phyloP scores from a whole-genome alignment of 495 filamentous ascomycete species.

The Daldinia concentrica region DNA sequence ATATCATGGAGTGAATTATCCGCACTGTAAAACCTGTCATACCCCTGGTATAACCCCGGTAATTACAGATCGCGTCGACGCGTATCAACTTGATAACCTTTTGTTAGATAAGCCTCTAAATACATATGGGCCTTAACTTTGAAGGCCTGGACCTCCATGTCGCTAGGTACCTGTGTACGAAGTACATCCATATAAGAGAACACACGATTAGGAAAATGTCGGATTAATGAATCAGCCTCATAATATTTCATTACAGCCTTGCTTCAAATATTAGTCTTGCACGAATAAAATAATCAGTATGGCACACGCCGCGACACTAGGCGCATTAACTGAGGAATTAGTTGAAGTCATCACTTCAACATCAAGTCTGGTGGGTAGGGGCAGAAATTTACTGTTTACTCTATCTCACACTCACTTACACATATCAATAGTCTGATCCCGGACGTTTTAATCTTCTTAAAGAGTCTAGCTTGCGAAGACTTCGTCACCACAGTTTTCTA shows the following conservation, averaged over 20 bases:
- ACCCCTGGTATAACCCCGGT: conserved; percentile 10
- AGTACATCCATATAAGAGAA: neutral
- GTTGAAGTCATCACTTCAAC: conserved; percentile 53
- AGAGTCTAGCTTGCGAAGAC: conserved; percentile 61
- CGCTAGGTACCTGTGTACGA: too few species aligned
- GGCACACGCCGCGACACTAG: conserved; percentile 59
- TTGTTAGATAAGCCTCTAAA: conserved; percentile 7
- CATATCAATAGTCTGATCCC: conserved; percentile 50
- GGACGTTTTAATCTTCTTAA: conserved; percentile 58
- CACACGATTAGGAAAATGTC: neutral
- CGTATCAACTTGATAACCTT: conserved; percentile 19
- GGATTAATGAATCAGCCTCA: neutral
- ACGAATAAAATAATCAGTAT: conserved; percentile 48
- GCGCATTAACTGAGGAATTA: conserved; percentile 64
- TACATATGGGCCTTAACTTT: neutral
- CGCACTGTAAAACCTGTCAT: conserved; percentile 8
- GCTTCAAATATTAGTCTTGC: neutral
- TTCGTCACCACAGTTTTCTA: conserved; percentile 69
- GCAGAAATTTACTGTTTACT: neutral
- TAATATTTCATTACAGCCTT: neutral
- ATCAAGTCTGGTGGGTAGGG: conserved; percentile 42
- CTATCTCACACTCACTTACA: conserved; percentile 18
- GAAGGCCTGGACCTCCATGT: neutral
- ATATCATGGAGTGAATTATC: neutral
- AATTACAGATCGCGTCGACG: conserved; percentile 39